These are phyloP conservation scores for Apophysomyces elegans DNA, from an alignment of 371 early-diverging fungal species.

Conservation along the genomic window DNA sequence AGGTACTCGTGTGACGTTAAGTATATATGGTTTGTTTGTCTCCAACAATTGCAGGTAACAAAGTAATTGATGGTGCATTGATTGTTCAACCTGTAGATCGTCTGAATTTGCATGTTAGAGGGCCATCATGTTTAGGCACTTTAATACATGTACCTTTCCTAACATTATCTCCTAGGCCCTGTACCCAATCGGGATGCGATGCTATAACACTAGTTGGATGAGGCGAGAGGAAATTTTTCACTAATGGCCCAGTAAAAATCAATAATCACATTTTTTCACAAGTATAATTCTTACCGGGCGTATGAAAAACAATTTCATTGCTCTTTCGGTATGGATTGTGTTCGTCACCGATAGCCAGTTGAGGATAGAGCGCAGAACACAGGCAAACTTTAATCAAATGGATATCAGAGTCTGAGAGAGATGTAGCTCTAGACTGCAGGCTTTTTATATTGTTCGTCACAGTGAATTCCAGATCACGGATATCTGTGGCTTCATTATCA, in stretches of 20 bases:
- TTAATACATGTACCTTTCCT: conserved; percentile 39
- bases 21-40: conserved; percentile 69
- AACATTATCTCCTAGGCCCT: conserved; percentile 42
- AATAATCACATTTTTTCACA: not conserved
- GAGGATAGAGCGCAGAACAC: conserved; percentile 70
- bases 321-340: conserved; percentile 60
- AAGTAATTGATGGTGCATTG: conserved; percentile 50
- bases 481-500: conserved; percentile 29
- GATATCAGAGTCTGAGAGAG: conserved; percentile 45
- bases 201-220: conserved; percentile 69
- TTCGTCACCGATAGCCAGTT: conserved; percentile 68
- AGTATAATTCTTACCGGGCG: conserved; percentile 30
- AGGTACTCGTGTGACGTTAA: conserved; percentile 64
- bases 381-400: conserved; percentile 60
- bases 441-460: conserved; percentile 53
- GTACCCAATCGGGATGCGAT: conserved; percentile 63
- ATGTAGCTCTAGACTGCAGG: conserved; percentile 41
- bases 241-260: conserved; percentile 17
- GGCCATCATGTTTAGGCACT: not conserved
- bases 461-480: conserved; percentile 69
- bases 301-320: conserved; percentile 62
- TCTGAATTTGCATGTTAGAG: conserved; percentile 24
- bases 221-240: conserved; percentile 57
- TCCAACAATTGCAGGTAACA: conserved; percentile 69
- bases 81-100: conserved; percentile 44